These are phyloP conservation scores for Sporothrix euskadiensis DNA, from an alignment of 2,329 filamentous ascomycete species.

Conservation along the genomic window DNA sequence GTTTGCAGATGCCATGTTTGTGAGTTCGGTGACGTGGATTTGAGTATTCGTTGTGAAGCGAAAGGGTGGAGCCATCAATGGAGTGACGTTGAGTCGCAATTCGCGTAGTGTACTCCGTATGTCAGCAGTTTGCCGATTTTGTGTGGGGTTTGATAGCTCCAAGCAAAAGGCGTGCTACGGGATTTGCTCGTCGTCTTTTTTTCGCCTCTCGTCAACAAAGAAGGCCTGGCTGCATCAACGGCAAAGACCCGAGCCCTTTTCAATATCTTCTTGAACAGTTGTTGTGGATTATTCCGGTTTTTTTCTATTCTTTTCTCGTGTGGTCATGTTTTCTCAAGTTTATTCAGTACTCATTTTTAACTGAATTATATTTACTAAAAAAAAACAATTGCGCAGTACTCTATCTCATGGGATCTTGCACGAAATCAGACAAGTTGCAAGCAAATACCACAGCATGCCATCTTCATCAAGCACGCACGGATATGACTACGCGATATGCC, in stretches of 20 bases:
- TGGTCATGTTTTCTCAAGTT: not conserved
- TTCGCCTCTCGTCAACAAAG: constrained; percentile 5
- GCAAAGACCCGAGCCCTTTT: not conserved
- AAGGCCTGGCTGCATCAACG: not conserved
- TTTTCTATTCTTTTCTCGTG: not conserved
- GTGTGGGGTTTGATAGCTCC: not conserved
- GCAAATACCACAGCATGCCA: not conserved
- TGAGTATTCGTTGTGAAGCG: not conserved
- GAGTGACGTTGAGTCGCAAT: not conserved
- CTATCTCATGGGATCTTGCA: no score
- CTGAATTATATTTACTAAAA: no score
- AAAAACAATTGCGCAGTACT: no score
- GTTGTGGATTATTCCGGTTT: not conserved
- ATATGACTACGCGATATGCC: not conserved
- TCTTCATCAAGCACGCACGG: not conserved
- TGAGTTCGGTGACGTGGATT: not conserved
- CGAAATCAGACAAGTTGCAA: not conserved
- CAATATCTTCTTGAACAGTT: no score
- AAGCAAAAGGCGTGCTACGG: not conserved
- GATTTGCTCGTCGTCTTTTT: not conserved
- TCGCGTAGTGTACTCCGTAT: not conserved
- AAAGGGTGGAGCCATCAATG: not conserved
- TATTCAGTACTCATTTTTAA: not conserved
- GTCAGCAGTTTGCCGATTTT: not conserved
- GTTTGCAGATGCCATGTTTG: not conserved